A percentile compares a stretch with the other conserved stretches of the same genome.
Evolutionary conservation across 345 rosid species (phyloP).

Genomic region (Odontarrhena argentea): DNA sequence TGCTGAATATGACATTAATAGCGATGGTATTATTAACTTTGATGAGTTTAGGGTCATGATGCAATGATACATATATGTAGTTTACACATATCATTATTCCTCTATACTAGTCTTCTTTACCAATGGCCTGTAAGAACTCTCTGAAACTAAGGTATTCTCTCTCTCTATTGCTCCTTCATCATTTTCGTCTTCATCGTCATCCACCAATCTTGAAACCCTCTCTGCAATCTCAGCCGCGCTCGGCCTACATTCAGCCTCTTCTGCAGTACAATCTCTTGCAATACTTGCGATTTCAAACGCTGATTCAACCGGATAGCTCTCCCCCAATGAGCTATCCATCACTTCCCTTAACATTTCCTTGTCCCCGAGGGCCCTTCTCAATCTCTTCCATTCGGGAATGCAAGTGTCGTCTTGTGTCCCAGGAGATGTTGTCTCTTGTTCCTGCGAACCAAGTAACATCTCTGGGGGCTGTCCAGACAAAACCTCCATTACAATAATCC

Average conservation of each 20-base stretch:
- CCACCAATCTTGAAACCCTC: slow-evolving; percentile 62
- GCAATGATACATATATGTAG: slow-evolving; percentile 27
- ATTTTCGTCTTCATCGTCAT: slow-evolving; percentile 48
- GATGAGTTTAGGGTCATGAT: slow-evolving; percentile 73
- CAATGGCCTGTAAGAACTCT: slow-evolving; percentile 75
- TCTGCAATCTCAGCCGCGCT: slow-evolving; percentile 76
- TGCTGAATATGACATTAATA: slow-evolving; percentile 54
- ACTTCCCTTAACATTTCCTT: slow-evolving; percentile 61
- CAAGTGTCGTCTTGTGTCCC: slow-evolving; percentile 24
- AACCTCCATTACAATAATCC: slow-evolving; percentile 71
- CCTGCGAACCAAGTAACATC: slow-evolving; percentile 44
- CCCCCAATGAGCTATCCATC: slow-evolving; percentile 79
- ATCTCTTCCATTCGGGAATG: slow-evolving; percentile 33
- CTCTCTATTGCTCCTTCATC: slow-evolving; percentile 45
- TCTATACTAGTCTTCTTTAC: slow-evolving; percentile 40
- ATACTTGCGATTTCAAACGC: slow-evolving; percentile 68
- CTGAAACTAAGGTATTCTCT: slow-evolving; percentile 50
- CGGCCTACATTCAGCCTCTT: slow-evolving; percentile 65
- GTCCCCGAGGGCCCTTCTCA: slow-evolving; percentile 45
- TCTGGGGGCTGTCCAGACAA: slow-evolving; percentile 66
- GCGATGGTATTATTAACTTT: slow-evolving; percentile 62
- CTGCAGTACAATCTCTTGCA: slow-evolving; percentile 69
- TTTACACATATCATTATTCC: slow-evolving; percentile 15
- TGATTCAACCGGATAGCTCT: slow-evolving; percentile 64
- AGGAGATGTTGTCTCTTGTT: slow-evolving; percentile 4